Percentiles rank a stretch among this genome's conserved stretches.
Evolutionary conservation across 192 early-diverging fungal species (phyloP).

Genomic region (Linnemannia schmuckeri): DNA sequence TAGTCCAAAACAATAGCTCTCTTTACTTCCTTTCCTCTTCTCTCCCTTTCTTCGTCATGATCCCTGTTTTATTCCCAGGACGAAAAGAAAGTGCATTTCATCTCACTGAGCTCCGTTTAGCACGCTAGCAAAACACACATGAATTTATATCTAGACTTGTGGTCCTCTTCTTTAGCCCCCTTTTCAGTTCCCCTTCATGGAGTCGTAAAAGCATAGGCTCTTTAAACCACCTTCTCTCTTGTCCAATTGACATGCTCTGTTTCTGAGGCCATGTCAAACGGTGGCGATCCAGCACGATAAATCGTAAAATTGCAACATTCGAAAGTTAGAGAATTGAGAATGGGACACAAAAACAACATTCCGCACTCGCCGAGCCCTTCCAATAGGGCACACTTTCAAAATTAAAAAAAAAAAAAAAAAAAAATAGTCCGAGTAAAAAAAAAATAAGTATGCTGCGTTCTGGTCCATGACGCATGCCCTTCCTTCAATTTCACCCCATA

Average conservation of each 20-base stretch:
- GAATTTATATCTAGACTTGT: not conserved
- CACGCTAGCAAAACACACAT: not conserved
- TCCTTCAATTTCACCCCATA: not conserved
- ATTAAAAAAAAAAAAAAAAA: too few species aligned
- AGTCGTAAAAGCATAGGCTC: not conserved
- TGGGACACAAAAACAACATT: not conserved
- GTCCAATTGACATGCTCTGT: too few species aligned
- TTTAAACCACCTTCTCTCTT: not conserved
- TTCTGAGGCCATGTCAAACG: not conserved
- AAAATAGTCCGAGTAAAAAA: not conserved
- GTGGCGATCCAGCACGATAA: not conserved
- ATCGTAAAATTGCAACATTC: not conserved
- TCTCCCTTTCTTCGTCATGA: conserved; percentile 1
- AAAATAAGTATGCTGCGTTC: not conserved
- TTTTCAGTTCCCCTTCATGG: not conserved
- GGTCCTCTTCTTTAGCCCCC: not conserved
- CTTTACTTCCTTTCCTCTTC: not conserved
- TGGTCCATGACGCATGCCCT: not conserved
- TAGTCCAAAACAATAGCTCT: conserved; percentile 1
- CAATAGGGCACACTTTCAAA: too few species aligned
- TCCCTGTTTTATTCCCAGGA: conserved; percentile 8
- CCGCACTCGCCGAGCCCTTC: not conserved
- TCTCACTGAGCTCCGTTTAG: not conserved
- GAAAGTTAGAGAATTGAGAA: not conserved
- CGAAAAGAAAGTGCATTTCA: not conserved